These are phyloP conservation scores for Pistacia atlantica DNA, from an alignment of 345 rosid genomes.

Conservation along the genomic window DNA sequence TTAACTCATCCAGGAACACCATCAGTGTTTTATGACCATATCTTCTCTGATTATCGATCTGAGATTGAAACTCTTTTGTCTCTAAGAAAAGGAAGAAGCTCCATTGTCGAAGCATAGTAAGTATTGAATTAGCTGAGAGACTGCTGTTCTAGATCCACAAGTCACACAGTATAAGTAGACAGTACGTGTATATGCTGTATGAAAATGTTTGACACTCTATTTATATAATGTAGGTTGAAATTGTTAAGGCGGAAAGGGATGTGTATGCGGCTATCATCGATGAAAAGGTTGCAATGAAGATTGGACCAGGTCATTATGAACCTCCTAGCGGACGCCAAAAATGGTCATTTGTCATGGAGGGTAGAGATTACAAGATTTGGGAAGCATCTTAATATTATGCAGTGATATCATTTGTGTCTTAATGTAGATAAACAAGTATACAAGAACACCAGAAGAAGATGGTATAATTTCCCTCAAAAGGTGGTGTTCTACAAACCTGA, in stretches of 20 bases:
- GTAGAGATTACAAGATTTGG: conserved; percentile 91
- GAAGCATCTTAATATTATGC: conserved; percentile 53
- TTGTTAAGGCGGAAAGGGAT: conserved; percentile 75
- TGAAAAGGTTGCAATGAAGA: conserved; percentile 79
- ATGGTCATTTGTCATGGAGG: conserved; percentile 73
- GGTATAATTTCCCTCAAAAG: not conserved
- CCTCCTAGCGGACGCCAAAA: conserved; percentile 55
- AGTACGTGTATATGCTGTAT: not conserved
- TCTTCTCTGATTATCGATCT: conserved; percentile 66
- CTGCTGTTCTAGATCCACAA: not conserved
- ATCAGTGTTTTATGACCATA: conserved; percentile 83
- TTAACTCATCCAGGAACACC: conserved; percentile 99
- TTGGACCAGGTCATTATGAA: conserved; percentile 88
- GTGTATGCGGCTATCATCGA: conserved; percentile 86
- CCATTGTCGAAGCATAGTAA: conserved; percentile 85
- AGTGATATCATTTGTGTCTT: not conserved
- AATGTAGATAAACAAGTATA: not conserved
- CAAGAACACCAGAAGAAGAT: conserved; percentile 3
- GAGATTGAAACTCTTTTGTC: conserved; percentile 76
- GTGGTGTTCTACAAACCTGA: not conserved
- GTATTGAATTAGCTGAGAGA: conserved; percentile 14
- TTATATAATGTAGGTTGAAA: conserved; percentile 52
- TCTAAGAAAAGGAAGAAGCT: conserved; percentile 70
- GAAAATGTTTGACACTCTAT: not conserved
- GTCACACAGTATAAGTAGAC: not conserved